Conservation (phyloP, 495 filamentous ascomycete species). For the Penicillium salamii region DNA sequence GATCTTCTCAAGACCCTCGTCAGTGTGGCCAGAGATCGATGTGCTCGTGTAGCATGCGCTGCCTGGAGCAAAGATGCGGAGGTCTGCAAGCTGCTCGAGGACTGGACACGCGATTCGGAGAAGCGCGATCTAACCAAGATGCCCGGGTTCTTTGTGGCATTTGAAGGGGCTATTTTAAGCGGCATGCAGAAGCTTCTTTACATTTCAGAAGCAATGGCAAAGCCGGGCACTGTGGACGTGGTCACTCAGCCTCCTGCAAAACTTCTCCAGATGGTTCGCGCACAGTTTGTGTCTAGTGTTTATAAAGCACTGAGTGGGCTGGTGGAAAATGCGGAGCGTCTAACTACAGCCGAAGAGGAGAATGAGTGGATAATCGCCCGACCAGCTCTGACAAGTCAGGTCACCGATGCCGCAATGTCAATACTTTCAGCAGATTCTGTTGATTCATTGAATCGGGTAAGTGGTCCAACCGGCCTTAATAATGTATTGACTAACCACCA, state of each 20-base stretch:
- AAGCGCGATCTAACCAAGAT: slow-evolving; percentile 83
- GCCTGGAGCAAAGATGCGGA: slow-evolving; percentile 89
- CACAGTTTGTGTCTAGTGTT: slow-evolving; percentile 83
- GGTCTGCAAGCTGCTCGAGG: slow-evolving; percentile 82
- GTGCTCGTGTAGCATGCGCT: slow-evolving; percentile 71
- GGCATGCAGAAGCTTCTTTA: slow-evolving; percentile 95
- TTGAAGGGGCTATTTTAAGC: slow-evolving; percentile 70
- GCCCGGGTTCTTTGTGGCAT: slow-evolving; percentile 76
- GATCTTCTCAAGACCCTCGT: slow-evolving; percentile 72
- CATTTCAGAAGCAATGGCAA: slow-evolving; percentile 75
- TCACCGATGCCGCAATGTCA: slow-evolving; percentile 29
- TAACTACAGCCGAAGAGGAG: slow-evolving; percentile 56
- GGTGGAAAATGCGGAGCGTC: slow-evolving; percentile 88
- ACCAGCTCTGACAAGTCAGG: slow-evolving; percentile 26
- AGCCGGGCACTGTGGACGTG: slow-evolving; percentile 65
- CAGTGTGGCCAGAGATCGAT: slow-evolving; percentile 76
- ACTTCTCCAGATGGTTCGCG: slow-evolving; percentile 77
- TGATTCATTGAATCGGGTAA: slow-evolving; percentile 68
- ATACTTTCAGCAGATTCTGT: slow-evolving; percentile 52
- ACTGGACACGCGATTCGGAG: slow-evolving; percentile 81
- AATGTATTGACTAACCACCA: slow-evolving; percentile 14
- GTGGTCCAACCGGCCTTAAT: slow-evolving; percentile 20
- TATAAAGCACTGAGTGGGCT: slow-evolving; percentile 91
- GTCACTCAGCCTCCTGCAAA: slow-evolving; percentile 80
- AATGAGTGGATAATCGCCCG: slow-evolving; percentile 48